A percentile compares a stretch with the other conserved stretches of the same genome.
Conservation (phyloP, 345 rosid species). For the Melaleuca alternifolia region DNA sequence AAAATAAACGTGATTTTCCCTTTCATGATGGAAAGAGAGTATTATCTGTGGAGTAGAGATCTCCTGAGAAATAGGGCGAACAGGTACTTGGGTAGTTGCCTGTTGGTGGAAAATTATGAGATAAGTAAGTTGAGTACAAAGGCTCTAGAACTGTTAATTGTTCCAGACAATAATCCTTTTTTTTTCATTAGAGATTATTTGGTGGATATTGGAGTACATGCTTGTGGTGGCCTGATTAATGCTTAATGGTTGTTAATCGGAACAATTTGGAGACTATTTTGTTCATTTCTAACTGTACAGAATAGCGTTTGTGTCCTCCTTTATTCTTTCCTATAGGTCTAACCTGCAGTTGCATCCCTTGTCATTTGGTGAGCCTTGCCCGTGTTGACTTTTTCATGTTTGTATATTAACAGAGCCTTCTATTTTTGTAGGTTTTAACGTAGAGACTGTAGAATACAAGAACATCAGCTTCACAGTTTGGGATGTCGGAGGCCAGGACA, state of each 20-base stretch:
- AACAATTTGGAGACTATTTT: background rate
- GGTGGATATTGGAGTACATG: background rate
- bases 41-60: background rate
- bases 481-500: conserved; percentile 98
- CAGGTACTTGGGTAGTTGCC: background rate
- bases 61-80: background rate
- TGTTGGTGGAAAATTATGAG: background rate
- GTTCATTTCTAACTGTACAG: background rate
- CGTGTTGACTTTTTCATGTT: background rate
- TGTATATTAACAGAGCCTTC: background rate
- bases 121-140: background rate
- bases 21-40: background rate
- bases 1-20: background rate
- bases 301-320: background rate
- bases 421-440: conserved; percentile 59
- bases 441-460: conserved; percentile 91
- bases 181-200: background rate
- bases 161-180: background rate
- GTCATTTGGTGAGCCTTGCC: background rate
- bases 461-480: conserved; percentile 83
- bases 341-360: background rate
- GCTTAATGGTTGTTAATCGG: background rate
- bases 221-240: background rate
- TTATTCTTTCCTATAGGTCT: background rate
- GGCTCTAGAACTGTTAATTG: background rate